Evolutionary conservation across 495 filamentous ascomycete species (phyloP), one percentile per base, ranked within the genome.

Genomic region (Halenospora varia): DNA sequence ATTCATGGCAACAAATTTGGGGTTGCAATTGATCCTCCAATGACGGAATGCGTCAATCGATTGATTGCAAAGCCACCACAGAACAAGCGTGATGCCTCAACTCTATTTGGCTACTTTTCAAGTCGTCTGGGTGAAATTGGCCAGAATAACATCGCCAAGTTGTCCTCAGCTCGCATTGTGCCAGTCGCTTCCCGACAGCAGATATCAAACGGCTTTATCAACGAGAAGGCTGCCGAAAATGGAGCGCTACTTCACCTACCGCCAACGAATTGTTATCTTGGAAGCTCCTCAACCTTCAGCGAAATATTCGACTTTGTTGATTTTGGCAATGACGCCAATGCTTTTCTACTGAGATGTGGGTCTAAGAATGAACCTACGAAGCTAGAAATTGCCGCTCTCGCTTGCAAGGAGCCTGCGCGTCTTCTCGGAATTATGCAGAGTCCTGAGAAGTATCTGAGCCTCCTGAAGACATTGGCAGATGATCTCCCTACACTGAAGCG

Each of bases 221-320:
- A 53, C 55, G 64, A 44, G 65, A 68, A 35, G 63, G 62, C 25
- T 39, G 49, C 35, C 26, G 60, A 60, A 57, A 20, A 61, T 47
- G 48, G 50, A 49, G 57, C 66, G 10, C 8, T 75, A n/a, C 77
- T 75, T 35, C 72, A 77, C 55, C 68, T 90, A 29, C 75, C 79
- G 24, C 93, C 92, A 1, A 77, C 72, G 23, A 71, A 81, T 26
- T 91, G 87, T 64, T 96, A 94, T 70, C 77, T 98, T 6, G 86
- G 88, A 20, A 81, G 79, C 22, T 86, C 86, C 55, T 75, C 84
- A 19, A 81, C 80, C 11, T 97, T 92, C 62, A 85, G 81, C 39
- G 89, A 94, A 24, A 91, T 99, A 17, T 96, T 97, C 61, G 92
- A 97, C 68, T 99, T 96, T 71, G 90, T 97, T 2, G 88, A 97